Conservation (phyloP, 2,329 filamentous ascomycete genomes). For the Phialophora macrospora region DNA sequence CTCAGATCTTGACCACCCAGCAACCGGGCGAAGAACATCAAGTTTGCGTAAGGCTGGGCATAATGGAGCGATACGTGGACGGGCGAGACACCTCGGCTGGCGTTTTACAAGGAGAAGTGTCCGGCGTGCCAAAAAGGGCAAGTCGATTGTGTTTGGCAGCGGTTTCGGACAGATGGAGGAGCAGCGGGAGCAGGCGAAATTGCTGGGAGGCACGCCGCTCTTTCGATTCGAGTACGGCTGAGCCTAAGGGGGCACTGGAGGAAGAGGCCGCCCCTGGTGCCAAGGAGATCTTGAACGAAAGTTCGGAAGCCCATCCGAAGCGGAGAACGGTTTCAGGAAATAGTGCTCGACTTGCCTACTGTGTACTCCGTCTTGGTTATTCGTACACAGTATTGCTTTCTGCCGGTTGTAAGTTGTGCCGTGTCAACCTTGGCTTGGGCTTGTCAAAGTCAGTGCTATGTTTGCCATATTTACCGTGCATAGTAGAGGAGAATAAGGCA, state of each 20-base stretch:
- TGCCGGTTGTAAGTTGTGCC: not conserved
- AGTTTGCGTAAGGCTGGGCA: not conserved
- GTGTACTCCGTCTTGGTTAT: not conserved
- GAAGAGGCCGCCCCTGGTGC: not conserved
- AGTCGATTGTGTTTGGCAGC: not conserved
- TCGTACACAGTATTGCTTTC: not conserved
- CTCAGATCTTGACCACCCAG: not conserved
- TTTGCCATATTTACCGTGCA: not conserved
- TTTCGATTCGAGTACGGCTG: not conserved
- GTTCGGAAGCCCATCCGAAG: conserved; percentile 1
- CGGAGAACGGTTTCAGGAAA: not conserved
- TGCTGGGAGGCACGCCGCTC: not conserved
- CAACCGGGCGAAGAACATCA: not conserved
- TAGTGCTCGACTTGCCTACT: not conserved
- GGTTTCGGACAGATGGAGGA: not conserved
- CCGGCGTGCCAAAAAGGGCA: not conserved
- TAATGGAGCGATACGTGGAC: not conserved
- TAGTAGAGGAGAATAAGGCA: not conserved
- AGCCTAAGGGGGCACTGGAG: not conserved
- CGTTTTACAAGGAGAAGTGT: not conserved
- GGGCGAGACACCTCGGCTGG: not conserved
- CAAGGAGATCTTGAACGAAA: not conserved
- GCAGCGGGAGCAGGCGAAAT: conserved; percentile 1
- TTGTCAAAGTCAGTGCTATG: not conserved
- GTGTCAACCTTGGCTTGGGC: not conserved